Evolutionary conservation across 1,284 basidiomycete species (phyloP).

Genomic region (Trichosporon sp.): DNA sequence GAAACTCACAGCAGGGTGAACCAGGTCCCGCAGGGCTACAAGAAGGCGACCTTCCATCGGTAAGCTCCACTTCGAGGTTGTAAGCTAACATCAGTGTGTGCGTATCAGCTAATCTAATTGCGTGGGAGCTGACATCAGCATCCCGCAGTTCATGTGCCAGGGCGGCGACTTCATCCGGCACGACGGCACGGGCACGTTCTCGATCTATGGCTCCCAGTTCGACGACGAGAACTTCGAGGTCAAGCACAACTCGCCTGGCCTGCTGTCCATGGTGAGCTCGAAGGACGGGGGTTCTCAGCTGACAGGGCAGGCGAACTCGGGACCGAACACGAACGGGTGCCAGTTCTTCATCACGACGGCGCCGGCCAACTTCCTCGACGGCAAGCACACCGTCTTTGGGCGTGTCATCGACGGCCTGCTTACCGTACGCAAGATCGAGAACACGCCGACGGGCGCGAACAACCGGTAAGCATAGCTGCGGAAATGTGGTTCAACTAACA

Average conservation of each 20-base stretch:
- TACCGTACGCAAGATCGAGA: constrained; percentile 88
- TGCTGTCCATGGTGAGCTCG: constrained; percentile 70
- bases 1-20: constrained; percentile 60
- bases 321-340: constrained; percentile 85
- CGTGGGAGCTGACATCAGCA: constrained; percentile 20
- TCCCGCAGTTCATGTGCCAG: constrained; percentile 53
- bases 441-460: constrained; percentile 72
- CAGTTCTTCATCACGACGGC: constrained; percentile 97
- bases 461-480: constrained; percentile 29
- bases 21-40: constrained; percentile 80
- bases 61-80: constrained; percentile 43
- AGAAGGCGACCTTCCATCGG: constrained; percentile 86
- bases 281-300: not conserved
- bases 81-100: constrained; percentile 18
- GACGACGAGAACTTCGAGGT: constrained; percentile 93
- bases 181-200: constrained; percentile 90
- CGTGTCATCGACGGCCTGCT: constrained; percentile 83
- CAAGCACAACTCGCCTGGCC: constrained; percentile 78
- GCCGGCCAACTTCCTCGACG: constrained; percentile 88
- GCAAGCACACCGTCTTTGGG: constrained; percentile 91
- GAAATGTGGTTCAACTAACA: not conserved
- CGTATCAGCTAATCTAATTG: not conserved
- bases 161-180: constrained; percentile 75
- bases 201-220: constrained; percentile 91
- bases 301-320: constrained; percentile 73